Evolutionary conservation across 495 filamentous ascomycete genomes (phyloP).

Genomic region (Aspergillus homomorphus): DNA sequence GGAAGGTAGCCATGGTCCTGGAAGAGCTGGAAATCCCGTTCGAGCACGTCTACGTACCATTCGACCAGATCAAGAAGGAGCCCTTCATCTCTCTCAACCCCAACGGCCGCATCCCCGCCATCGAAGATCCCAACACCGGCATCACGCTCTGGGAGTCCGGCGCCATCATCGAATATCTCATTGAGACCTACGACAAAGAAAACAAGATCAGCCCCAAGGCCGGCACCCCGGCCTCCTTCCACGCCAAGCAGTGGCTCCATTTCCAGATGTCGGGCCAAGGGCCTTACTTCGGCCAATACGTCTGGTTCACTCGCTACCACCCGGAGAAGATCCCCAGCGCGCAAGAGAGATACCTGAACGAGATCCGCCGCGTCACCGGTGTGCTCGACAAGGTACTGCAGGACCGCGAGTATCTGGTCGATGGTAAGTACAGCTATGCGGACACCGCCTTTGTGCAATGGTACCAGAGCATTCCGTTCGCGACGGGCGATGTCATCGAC

Average conservation of each 20-base stretch:
- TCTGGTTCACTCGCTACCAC: slow-evolving; percentile 56
- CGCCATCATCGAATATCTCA: slow-evolving; percentile 68
- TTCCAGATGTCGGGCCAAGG: slow-evolving; percentile 70
- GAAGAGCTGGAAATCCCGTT: slow-evolving; percentile 61
- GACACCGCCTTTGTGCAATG: slow-evolving; percentile 61
- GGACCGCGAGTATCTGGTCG: slow-evolving; percentile 57
- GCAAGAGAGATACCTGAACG: slow-evolving; percentile 56
- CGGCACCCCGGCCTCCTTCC: slow-evolving; percentile 47
- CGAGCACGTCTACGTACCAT: slow-evolving; percentile 38
- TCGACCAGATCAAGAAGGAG: slow-evolving; percentile 55
- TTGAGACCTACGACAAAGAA: slow-evolving; percentile 67
- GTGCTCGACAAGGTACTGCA: slow-evolving; percentile 55
- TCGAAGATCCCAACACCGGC: slow-evolving; percentile 66
- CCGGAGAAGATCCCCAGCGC: slow-evolving; percentile 56
- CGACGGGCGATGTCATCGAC: slow-evolving; percentile 25
- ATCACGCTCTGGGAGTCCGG: slow-evolving; percentile 70
- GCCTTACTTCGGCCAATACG: slow-evolving; percentile 61
- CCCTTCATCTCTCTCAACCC: slow-evolving; percentile 60
- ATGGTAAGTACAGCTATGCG: slow-evolving; percentile 53
- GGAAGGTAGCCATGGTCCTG: slow-evolving; percentile 63
- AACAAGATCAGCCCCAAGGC: slow-evolving; percentile 54
- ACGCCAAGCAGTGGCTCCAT: slow-evolving; percentile 61
- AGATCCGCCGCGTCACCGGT: slow-evolving; percentile 56
- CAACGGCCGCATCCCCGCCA: slow-evolving; percentile 63
- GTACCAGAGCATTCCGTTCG: slow-evolving; percentile 25